Base-by-base conservation (phyloP, 2,329 filamentous ascomycete genomes). In the Sphaerulina vaccinii region DNA sequence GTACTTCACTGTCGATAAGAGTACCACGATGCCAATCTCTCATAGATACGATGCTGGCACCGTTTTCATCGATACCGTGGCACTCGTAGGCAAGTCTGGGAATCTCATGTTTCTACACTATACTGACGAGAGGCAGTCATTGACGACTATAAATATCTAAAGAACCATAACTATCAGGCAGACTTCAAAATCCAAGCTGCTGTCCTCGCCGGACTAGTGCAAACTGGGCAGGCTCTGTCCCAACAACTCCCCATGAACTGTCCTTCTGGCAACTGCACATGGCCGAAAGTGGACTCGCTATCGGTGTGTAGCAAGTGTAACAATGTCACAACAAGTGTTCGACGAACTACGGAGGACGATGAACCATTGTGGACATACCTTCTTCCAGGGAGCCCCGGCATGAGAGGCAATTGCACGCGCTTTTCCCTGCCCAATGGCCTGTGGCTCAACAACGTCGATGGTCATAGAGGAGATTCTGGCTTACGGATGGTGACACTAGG, bases 121-220 rank as follows among this genome's bases (percentile, higher is more conserved):
- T n/a, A n/a, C n/a, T n/a, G n/a, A n/a, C n/a, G n/a, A n/a, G n/a
- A n/a, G n/a, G n/a, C n/a, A 29, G 27, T 29, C 27, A 7, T 29
- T 29, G 27, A 7, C 7, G 27, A 29, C 13, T 13, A 13, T 13
- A 29, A 29, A 7, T 29, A 13, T 13, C 27, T 29, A 29, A 13
- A 29, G 13, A 13, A 13, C 13, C 27, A 13, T 13, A 29, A 7
- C 27, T 29, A 29, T 29, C 27, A 36, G n/a, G 49, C 47, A 2
- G 56, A 58, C 33, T 56, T 49, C 35, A 40, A 49, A 3, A 44
- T 58, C 41, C 53, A 56, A n/a, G 39, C 53, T 7, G 49, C 47
- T 2, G 36, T 56, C 7, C 19, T 58, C 1, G 40, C 41, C 37
- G 56, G 53, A 3, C 43, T 58, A 1, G 18, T 29, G 3, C 33